Base-by-base conservation (phyloP, 129 eudicot species). In the Tagetes patula region DNA sequence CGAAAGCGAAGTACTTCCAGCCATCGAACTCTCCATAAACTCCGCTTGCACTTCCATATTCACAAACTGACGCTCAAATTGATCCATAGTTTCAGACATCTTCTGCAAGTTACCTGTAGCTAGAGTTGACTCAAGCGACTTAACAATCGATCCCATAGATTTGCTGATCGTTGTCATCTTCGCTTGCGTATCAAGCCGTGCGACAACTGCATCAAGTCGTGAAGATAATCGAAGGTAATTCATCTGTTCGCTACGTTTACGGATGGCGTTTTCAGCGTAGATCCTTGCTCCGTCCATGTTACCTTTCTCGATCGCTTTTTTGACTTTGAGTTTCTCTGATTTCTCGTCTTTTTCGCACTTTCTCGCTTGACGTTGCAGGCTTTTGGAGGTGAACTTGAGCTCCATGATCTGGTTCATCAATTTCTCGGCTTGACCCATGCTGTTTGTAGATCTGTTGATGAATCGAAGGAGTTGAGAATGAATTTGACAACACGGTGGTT, bases 1-100 rank as follows among this genome's bases (percentile, higher is more conserved):
- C 31, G 90, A 85, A 3, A 93, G 85, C 10, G 95, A 89, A 2
- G 98, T 87, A 61, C 92, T 87, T 34, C 98, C 98, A 4, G 95
- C 96, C 98, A 93, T 93, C 1, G 95, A 85, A 37, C 89, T 87
- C 87, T 93, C 98, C 95, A 90, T 85, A 59, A 90, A 90, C 88
- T 87, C 96, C 6, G 97, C 97, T 53, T 92, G 97, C 6, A 92
- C 94, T 72, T 92, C 96, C 97, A 92, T 92, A 13, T 89, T 89
- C 30, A 92, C 96, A 61, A 92, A 89, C 82, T 89, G 97, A n/a
- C 67, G 71, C 85, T 92, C 97, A 75, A 92, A 92, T 38, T 75
- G 68, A 60, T 92, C 97, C 97, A 92, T 92, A 0, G 94, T 92
- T 74, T 92, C 97, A 14, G 91, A 83, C 97, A 92, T 87, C 89